Base-by-base conservation (phyloP, 192 early-diverging fungal genomes). In the Podila verticillata region DNA sequence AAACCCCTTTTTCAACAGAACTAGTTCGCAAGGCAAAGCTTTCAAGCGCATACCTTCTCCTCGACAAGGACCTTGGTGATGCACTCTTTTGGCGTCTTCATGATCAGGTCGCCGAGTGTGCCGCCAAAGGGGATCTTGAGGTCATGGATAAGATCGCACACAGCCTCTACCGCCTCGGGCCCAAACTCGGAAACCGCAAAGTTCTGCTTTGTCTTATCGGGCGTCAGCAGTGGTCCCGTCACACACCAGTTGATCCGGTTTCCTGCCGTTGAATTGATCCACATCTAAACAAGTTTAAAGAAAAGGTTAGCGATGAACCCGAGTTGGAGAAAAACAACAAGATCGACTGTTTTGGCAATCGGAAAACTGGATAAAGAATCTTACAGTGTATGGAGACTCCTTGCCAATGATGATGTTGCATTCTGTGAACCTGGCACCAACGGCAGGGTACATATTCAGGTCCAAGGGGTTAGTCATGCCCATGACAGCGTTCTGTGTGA, bases 41-140 rank as follows among this genome's bases (percentile, higher is more conserved):
- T n/a, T n/a, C n/a, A n/a, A n/a, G n/a, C n/a, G n/a, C n/a, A n/a
- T 65, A 65, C 63, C 63, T 65, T 65, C 30, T 65, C 63, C 29
- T 65, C 63, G 10, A 65, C 63, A 20, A 65, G 63, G 20, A 65
- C 48, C 20, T 65, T 65, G 48, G 44, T 65, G 44, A 65, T 65
- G 39, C 48, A 57, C 8, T 67, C 32, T 17, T 51, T 57, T n/a
- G 65, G 31, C 4, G 54, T 67, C 22, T 67, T 67, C 26, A 13
- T 35, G 24, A 67, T 67, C 19, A 67, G 8, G 28, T 57, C 54
- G 5, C 28, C 65, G 2, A 67, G 54, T 9, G 65, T 67, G 13
- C 65, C 65, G 20, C 65, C 65, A 29, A 36, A 67, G 4, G 65
- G 65, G 24, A 67, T 67, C 54, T 67, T 34, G 54, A 67, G 65